Base-by-base conservation (phyloP, 495 filamentous ascomycete genomes). In the Friedmanniomyces endolithicus region DNA sequence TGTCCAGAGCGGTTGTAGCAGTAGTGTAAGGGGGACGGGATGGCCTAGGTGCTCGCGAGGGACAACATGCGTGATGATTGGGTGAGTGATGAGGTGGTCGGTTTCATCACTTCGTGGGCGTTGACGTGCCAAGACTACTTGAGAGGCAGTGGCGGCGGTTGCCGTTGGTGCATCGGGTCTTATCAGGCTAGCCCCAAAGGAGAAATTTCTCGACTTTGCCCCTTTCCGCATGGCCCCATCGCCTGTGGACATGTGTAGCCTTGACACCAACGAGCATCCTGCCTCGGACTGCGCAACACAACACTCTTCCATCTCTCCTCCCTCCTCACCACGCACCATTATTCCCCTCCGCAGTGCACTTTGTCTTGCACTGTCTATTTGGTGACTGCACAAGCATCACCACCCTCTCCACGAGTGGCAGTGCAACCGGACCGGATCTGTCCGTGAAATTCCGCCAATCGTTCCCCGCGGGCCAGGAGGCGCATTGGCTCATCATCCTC, bases 381-480 rank as follows among this genome's bases (percentile, higher is more conserved):
- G 12, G 6, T 6, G 44, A 19, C 8, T 6, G 44, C 44, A 16
- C 6, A 11, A 47, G 23, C 44, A 47, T 23, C 7, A 23, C 4
- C 23, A 6, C 17, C 17, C 19, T 9, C 11, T 3, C 2, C 19
- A 16, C 6, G 3, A 11, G 20, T 19, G 6, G 20, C 19, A 47
- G 44, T 47, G 24, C 44, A 19, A 47, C 44, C 39, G 39, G 39
- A 22, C 6, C 39, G 27, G 16, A 6, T 4, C 19, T 6, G 14
- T 14, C n/a, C n/a, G n/a, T n/a, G 37, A 20, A 24, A 46, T 1
- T 49, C 58, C 53, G 58, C 58, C 58, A 61, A 61, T 61, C 53
- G 57, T 20, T 31, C 6, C 34, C 39, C 45, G 37, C 16, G 11
- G 23, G 3, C 27, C 20, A 56, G 53, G 46, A 56, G 52, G 40